A percentile compares a stretch with the other conserved stretches of the same genome.
These are phyloP conservation scores for Trichophyton schoenleinii DNA, from an alignment of 2,329 filamentous ascomycete species.

Conservation along the genomic window DNA sequence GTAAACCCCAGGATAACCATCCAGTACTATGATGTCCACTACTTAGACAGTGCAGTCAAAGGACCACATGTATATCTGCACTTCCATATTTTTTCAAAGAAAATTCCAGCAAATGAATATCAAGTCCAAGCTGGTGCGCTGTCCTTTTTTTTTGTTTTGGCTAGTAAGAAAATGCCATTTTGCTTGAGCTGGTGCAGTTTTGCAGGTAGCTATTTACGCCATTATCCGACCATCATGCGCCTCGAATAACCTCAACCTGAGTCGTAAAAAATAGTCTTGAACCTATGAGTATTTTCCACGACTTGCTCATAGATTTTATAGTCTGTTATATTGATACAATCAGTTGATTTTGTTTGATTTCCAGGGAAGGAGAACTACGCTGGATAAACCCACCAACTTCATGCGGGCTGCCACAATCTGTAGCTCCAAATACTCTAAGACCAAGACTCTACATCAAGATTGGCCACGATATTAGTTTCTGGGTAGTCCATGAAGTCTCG, in stretches of 20 bases:
- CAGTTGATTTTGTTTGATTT: neutral
- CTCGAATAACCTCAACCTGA: neutral
- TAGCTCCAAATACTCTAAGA: conserved; percentile 29
- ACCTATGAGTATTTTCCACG: conserved; percentile 72
- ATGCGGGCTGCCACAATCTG: conserved; percentile 32
- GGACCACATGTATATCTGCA: too few relatives aligned
- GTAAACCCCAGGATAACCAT: too few relatives aligned
- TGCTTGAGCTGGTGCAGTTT: too few relatives aligned
- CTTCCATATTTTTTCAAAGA: too few relatives aligned
- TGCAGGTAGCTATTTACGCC: neutral
- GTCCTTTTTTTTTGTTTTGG: too few relatives aligned
- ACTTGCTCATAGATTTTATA: conserved; percentile 63
- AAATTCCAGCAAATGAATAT: too few relatives aligned
- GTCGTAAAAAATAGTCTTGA: conserved; percentile 66
- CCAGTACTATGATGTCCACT: too few relatives aligned
- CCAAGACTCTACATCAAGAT: conserved; percentile 24
- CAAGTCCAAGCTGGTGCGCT: too few relatives aligned
- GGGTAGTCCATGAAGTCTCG: neutral
- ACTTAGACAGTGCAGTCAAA: too few relatives aligned
- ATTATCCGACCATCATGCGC: neutral
- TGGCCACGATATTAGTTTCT: neutral
- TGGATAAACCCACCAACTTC: conserved; percentile 25
- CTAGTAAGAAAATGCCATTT: too few relatives aligned
- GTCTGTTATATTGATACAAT: conserved; percentile 40
- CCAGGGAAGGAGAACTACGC: neutral